Evolutionary conservation across 169 alveolate genomes (phyloP).

Genomic region (Plasmodium gonderi): DNA sequence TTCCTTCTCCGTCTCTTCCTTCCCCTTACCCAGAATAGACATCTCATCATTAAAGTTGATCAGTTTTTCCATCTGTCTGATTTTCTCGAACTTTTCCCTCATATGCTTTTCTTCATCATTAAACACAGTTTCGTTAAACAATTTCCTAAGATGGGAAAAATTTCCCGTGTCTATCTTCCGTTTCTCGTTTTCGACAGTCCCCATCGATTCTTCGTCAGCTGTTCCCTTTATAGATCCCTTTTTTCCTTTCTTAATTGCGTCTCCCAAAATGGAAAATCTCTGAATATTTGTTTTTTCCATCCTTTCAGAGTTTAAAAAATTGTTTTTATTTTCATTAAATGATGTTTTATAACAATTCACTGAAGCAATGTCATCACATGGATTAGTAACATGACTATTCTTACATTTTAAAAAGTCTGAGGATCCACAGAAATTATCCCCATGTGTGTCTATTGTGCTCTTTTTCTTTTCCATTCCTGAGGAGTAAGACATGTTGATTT

Average conservation of each 20-base stretch:
- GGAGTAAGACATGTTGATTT: neutral
- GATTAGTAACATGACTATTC: neutral
- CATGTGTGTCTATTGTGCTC: neutral
- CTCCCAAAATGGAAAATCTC: neutral
- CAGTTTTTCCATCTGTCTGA: conserved; percentile 22
- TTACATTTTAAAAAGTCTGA: neutral
- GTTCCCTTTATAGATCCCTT: too few species aligned
- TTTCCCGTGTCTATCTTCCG: neutral
- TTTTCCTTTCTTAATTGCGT: neutral
- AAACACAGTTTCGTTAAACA: conserved; percentile 27
- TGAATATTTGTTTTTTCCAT: neutral
- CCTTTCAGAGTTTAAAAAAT: neutral
- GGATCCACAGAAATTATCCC: neutral
- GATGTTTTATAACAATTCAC: neutral
- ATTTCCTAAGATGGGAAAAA: neutral
- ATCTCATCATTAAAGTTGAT: neutral
- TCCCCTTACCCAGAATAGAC: neutral
- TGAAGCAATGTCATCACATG: neutral
- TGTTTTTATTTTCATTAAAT: neutral
- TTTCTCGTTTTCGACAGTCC: neutral
- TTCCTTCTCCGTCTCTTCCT: neutral
- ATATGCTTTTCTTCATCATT: conserved; percentile 23
- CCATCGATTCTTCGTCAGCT: too few species aligned
- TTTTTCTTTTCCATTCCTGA: neutral
- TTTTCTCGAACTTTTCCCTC: conserved; percentile 42